Base-by-base conservation (phyloP, 805 yeast genomes). In the Grigorovia yakushimaensis region DNA sequence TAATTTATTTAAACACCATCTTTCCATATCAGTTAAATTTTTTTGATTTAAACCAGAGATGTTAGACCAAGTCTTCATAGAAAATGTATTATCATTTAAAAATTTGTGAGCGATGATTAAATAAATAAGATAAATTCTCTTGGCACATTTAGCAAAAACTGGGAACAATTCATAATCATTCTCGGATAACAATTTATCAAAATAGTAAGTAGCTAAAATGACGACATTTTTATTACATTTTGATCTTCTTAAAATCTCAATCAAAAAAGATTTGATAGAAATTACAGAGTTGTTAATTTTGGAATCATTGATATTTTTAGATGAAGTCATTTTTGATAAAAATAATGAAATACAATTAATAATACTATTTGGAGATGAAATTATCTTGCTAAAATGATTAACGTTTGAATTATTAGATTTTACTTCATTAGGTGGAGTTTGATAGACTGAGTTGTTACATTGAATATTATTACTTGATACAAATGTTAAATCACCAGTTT, bases 91-190 rank as follows among this genome's bases (percentile, higher is more conserved):
- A 47, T 60, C 65, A 42, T 54, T 58, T 15, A 51, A 39, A 41
- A 55, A 59, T 48, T 60, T 60, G 43, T 60, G 65, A 9, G 57
- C 49, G 4, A 60, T 42, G 15, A 60, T 52, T 23, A 60, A 49
- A 42, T 61, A 59, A 24, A 51, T 42, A 35, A 58, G 45, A 41
- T 49, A 58, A 10, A 55, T 51, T 48, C 65, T 52, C 46, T 58
- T 59, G 13, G 60, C 47, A 46, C 63, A 60, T 35, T 51, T 46
- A 10, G 60, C 53, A 39, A 58, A 59, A 44, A 56, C 58, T 18
- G 61, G 60, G 35, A 53, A 33, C 15, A 39, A 22, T 3, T 21
- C 17, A 18, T 30, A 17, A 18, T 33, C 19, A 2, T 27, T 40
- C 10, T 27, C 20, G 13, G 44, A 18, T 18, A 37, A 43, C 9